A percentile compares a stretch with the other conserved stretches of the same genome.
Conservation (phyloP, 805 yeast species). For the Saturnispora galanensis region DNA sequence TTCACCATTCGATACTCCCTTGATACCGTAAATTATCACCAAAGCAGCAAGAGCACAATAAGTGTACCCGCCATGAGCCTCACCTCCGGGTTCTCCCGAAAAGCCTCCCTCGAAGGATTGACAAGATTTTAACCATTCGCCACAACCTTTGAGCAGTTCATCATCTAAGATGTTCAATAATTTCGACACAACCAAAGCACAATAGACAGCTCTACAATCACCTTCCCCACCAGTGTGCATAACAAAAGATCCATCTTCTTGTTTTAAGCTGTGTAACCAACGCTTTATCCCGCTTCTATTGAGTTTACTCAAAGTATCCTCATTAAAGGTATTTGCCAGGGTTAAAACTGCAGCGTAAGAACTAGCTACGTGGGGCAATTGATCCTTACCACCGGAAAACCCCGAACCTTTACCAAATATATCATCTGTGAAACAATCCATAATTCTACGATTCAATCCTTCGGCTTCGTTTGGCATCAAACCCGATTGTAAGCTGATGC, state of each 20-base stretch:
- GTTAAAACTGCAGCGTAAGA: constrained; percentile 70
- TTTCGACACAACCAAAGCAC: constrained; percentile 68
- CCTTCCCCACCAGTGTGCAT: constrained; percentile 75
- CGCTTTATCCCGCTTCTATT: constrained; percentile 38
- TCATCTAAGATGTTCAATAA: constrained; percentile 54
- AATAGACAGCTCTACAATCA: constrained; percentile 80
- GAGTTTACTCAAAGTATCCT: constrained; percentile 32
- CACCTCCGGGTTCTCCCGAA: constrained; percentile 72
- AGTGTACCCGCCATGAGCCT: constrained; percentile 97
- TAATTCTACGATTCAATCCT: constrained; percentile 8
- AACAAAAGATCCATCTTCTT: constrained; percentile 61
- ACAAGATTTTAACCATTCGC: constrained; percentile 54
- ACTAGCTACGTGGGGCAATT: constrained; percentile 75
- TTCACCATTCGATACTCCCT: constrained; percentile 27
- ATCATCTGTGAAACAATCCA: constrained; percentile 1
- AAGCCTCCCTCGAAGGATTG: constrained; percentile 96
- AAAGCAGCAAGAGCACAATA: constrained; percentile 75
- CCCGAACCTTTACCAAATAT: constrained; percentile 22
- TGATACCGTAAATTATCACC: constrained; percentile 31
- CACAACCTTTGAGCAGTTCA: constrained; percentile 43
- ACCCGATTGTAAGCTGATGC: constrained; percentile 27
- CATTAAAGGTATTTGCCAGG: constrained; percentile 41
- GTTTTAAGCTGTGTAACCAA: constrained; percentile 63
- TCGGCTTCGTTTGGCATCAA: constrained; percentile 12
- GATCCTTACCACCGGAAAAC: constrained; percentile 80